Conservation (phyloP, 1,284 basidiomycete genomes). For the Gymnopus androsaceus region DNA sequence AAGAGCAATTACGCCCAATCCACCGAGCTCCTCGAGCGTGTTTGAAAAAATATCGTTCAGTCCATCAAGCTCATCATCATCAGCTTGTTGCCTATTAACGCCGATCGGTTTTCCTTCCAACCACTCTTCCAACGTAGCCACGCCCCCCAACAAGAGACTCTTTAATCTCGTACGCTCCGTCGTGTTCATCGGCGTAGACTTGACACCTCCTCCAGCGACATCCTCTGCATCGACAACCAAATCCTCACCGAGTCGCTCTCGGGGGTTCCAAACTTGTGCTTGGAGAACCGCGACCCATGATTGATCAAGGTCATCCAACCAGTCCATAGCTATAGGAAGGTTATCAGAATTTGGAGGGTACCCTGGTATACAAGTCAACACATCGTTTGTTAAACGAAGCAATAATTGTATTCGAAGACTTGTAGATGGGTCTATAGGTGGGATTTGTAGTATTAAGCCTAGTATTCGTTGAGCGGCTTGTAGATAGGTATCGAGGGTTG, state of each 20-base stretch:
- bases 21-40: conserved; percentile 59
- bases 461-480: conserved; percentile 55
- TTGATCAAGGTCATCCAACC: conserved; percentile 69
- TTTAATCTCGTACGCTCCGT: conserved; percentile 68
- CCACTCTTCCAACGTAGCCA: conserved; percentile 69
- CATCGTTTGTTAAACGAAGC: conserved; percentile 69
- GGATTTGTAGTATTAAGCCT: conserved; percentile 66
- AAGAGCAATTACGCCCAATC: conserved; percentile 11
- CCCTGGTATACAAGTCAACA: conserved; percentile 56
- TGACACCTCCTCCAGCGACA: conserved; percentile 30
- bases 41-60: conserved; percentile 64
- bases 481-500: conserved; percentile 60
- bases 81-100: conserved; percentile 41
- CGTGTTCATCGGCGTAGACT: conserved; percentile 53
- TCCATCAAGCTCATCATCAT: conserved; percentile 33
- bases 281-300: conserved; percentile 69
- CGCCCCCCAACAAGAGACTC: conserved; percentile 62
- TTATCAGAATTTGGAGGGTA: conserved; percentile 48
- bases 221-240: conserved; percentile 36
- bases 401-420: conserved; percentile 63
- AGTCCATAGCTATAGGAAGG: conserved; percentile 57
- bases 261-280: conserved; percentile 63
- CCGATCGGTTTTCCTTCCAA: conserved; percentile 34
- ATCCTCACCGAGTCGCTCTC: conserved; percentile 47
- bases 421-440: conserved; percentile 67